Conservation (phyloP, 306 rosid genomes). For the Senna tora region DNA sequence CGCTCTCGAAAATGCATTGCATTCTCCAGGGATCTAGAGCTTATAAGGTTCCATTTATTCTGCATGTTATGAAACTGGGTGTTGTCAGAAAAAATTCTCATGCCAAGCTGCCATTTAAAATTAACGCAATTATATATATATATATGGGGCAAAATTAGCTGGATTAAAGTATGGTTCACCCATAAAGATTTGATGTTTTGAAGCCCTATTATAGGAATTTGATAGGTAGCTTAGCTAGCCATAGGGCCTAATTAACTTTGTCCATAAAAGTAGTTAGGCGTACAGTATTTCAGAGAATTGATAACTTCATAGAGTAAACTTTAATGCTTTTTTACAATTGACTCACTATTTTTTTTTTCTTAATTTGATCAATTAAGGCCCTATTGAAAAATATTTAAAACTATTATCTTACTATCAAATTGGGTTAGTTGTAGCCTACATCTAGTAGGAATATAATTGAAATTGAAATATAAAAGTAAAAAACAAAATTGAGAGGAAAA, state of each 20-base stretch:
- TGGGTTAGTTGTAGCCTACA: too few species aligned
- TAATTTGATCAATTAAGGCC: too few species aligned
- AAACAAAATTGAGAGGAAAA: too few species aligned
- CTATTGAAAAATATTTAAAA: too few species aligned
- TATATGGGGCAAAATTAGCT: background rate
- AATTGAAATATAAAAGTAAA: too few species aligned
- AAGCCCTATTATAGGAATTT: background rate
- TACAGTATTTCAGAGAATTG: background rate
- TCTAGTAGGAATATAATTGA: too few species aligned
- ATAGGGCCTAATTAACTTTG: background rate
- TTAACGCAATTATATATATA: too few species aligned
- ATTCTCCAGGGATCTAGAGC: conserved; percentile 30
- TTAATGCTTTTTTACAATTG: too few species aligned
- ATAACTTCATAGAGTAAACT: too few species aligned
- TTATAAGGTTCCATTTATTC: conserved; percentile 30
- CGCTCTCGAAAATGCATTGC: background rate
- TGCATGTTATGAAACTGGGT: conserved; percentile 31
- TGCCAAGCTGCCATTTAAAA: conserved; percentile 35
- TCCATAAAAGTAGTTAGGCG: background rate
- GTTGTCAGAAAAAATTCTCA: conserved; percentile 32
- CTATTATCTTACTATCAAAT: too few species aligned
- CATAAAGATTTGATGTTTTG: background rate
- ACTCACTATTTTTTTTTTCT: too few species aligned
- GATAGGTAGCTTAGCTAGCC: background rate
- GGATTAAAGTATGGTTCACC: background rate